Evolutionary conservation across 768 basidiomycete species (phyloP), one percentile per base, ranked within the genome.

Genomic region (Lentinus brumalis): DNA sequence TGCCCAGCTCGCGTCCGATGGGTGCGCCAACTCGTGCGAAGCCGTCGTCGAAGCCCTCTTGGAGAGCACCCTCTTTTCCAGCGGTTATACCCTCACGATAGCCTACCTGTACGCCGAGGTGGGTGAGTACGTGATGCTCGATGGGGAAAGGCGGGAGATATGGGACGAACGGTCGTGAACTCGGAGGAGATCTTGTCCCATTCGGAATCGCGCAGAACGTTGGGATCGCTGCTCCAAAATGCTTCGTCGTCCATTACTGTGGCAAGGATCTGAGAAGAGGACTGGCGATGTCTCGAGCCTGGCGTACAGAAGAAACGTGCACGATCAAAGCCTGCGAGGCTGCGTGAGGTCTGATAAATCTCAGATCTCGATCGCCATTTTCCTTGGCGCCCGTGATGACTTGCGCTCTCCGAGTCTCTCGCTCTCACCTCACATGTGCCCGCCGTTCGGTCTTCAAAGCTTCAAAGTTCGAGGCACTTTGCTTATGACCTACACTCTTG

Each of bases 71-170:
- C 71, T 96, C 90, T 72, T 98, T 98, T 3, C 96, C 96, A 4
- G 89, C 86, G 0, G 88, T 91, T 67, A 98, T 96, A 6, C 96
- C 96, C 75, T 98, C 96, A n/a, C 96, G 86, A 70, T 98, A 98
- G 2, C 96, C 96, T 16, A 86, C 86, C 96, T 97, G 66, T 42
- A 18, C 11, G 52, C 53, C 2, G 21, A 31, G 30, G 57, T 2
- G 39, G 40, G 18, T 59, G 14, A 50, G 21, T 26, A 26, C 21
- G 21, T 26, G 21, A 26, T 26, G 21, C 21, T 26, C 21, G 21
- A 29, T 30, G 4, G 1, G 14, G 18, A 21, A 21, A 31, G 42
- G 18, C 12, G 14, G 32, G 41, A 30, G 0, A 4, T 5, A 14
- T 40, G 15, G 50, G 39, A 59, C 80, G 50, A 73, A 90, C 91